Evolutionary conservation across 2,329 filamentous ascomycete species (phyloP), one percentile per base, ranked within the genome.

Genomic region (Phyllosticta citrichinensis): DNA sequence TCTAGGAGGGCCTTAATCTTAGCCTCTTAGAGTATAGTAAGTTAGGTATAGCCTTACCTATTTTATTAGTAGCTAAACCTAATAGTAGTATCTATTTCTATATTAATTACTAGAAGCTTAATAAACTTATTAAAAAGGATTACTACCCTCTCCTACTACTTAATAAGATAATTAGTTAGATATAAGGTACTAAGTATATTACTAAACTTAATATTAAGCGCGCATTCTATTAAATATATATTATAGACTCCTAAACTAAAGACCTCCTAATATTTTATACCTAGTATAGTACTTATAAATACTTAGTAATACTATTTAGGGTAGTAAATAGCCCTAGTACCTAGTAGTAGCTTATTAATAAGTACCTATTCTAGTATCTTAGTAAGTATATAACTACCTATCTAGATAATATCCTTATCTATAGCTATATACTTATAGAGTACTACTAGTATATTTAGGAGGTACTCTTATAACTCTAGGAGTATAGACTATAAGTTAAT

Each of bases 341-440:
- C n/a, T 66, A 64, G 25, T 65, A 64, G 51, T 5, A 22, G 11
- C 58, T 59, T 55, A 66, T 66, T 56, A 65, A 66, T 62, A 60
- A 61, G 25, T 52, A 58, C 3, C 50, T 65, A 59, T 55, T 14
- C 12, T 24, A 59, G 2, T 60, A 61, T 55, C 11, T 65, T 22
- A 33, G 64, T 60, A 62, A 62, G n/a, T 61, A 64, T 50, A 60
- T 53, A 63, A 65, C 62, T 24, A 33, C 58, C 10, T 66, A 65
- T 50, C 30, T 65, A 62, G 52, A 65, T 57, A 62, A 66, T 60
- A 63, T 66, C n/a, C 40, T 66, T 55, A 64, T 66, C 22, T 65
- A 59, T 17, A 27, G 40, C 24, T 58, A 54, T 33, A 64, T 55
- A 14, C 19, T 55, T 4, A 10, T 50, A 19, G 20, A 58, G 20